These are phyloP conservation scores for Sphaerulina vaccinii DNA, from an alignment of 2,329 filamentous ascomycete species.

Conservation along the genomic window DNA sequence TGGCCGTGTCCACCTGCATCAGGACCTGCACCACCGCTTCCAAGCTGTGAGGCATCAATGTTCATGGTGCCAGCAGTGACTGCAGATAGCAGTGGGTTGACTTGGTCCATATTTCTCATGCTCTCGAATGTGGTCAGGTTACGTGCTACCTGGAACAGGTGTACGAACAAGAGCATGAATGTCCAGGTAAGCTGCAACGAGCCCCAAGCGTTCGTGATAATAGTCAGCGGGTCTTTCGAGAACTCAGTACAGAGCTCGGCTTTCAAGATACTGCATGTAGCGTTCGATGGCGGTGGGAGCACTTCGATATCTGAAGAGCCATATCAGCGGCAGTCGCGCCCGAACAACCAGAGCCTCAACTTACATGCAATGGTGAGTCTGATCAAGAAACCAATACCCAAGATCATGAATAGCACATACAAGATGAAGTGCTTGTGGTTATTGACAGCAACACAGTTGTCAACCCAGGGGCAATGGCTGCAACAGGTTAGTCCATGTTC, in stretches of 20 bases:
- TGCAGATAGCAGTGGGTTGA: constrained; percentile 66
- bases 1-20: constrained; percentile 48
- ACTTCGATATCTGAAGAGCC: constrained; percentile 34
- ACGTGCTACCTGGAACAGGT: constrained; percentile 85
- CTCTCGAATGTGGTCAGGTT: constrained; percentile 97
- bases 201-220: constrained; percentile 76
- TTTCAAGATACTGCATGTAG: constrained; percentile 72
- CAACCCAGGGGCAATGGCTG: constrained; percentile 96
- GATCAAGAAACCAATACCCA: constrained; percentile 72
- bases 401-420: constrained; percentile 75
- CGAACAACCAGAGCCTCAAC: constrained; percentile 29
- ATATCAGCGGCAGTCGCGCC: neutral
- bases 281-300: constrained; percentile 51
- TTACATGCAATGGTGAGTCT: constrained; percentile 71
- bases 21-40: constrained; percentile 63
- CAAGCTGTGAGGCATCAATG: constrained; percentile 68
- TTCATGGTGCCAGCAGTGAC: constrained; percentile 69
- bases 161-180: constrained; percentile 92
- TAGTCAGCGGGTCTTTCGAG: constrained; percentile 79
- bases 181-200: constrained; percentile 89
- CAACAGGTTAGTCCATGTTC: neutral
- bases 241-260: constrained; percentile 71
- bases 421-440: constrained; percentile 95
- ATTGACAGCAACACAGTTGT: constrained; percentile 93
- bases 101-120: constrained; percentile 69